A percentile compares a stretch with the other conserved stretches of the same genome.
These are phyloP conservation scores for Fusarium sterilihyphosum DNA, from an alignment of 2,329 filamentous ascomycete species.

Conservation along the genomic window DNA sequence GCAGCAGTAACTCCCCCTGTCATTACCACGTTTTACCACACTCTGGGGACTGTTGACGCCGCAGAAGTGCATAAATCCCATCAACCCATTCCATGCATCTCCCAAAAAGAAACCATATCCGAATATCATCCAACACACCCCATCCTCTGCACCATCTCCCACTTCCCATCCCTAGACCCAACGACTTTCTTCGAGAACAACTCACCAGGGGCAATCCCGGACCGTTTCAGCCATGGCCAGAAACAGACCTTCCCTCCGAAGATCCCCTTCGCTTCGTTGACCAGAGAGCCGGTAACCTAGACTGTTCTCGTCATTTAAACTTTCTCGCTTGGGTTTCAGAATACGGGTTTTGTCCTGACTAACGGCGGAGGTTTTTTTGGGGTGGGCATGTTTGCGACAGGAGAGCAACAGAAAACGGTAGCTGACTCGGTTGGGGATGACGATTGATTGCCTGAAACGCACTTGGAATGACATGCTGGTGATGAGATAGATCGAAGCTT, in stretches of 20 bases:
- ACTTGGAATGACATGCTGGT: background rate
- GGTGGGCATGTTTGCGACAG: background rate
- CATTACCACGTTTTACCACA: constrained; percentile 28
- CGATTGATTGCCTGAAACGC: background rate
- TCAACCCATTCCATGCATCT: constrained; percentile 8
- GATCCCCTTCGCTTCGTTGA: constrained; percentile 28
- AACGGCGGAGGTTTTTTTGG: constrained; percentile 5
- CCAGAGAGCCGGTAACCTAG: constrained; percentile 38
- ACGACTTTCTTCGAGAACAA: background rate
- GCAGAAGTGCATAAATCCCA: constrained; percentile 12
- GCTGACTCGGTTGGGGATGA: constrained; percentile 4
- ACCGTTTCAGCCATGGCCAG: constrained; percentile 37
- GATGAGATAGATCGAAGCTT: constrained; percentile 6
- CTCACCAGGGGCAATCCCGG: constrained; percentile 3
- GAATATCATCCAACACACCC: background rate
- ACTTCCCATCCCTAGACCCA: background rate
- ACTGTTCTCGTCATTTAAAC: constrained; percentile 26
- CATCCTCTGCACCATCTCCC: background rate
- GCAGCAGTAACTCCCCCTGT: constrained; percentile 18
- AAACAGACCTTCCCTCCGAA: constrained; percentile 31
- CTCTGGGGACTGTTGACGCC: constrained; percentile 21
- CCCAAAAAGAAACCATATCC: background rate
- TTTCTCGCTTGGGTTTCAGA: constrained; percentile 33
- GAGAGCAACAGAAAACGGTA: background rate
- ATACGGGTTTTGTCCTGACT: constrained; percentile 23